Percentiles rank a stretch among this genome's conserved stretches.
These are phyloP conservation scores for Prillingera fragicola DNA, from an alignment of 1,284 basidiomycete species.

Conservation along the genomic window DNA sequence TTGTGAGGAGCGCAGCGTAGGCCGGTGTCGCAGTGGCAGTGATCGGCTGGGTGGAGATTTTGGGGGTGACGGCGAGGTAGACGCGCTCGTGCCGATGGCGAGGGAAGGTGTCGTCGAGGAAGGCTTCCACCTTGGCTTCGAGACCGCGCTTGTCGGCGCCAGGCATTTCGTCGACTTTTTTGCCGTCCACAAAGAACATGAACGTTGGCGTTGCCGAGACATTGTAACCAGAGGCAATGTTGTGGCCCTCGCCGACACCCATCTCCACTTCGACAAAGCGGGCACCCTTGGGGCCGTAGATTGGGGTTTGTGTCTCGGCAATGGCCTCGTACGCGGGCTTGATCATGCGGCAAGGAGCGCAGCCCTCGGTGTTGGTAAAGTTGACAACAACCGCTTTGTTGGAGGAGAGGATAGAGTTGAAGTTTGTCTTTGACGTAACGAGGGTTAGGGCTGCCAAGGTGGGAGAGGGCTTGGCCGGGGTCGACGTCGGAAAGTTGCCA, in stretches of 20 bases:
- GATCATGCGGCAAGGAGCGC: conserved; percentile 60
- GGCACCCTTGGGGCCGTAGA: conserved; percentile 35
- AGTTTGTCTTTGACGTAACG: conserved; percentile 56
- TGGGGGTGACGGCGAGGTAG: conserved; percentile 58
- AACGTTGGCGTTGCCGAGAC: conserved; percentile 83
- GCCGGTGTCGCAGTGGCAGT: conserved; percentile 66
- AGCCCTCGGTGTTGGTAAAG: conserved; percentile 60
- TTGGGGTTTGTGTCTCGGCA: conserved; percentile 24
- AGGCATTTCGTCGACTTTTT: conserved; percentile 70
- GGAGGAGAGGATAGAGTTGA: conserved; percentile 52
- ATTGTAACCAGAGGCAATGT: conserved; percentile 60
- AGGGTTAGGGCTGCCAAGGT: conserved; percentile 61
- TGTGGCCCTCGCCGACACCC: conserved; percentile 58
- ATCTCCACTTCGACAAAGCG: conserved; percentile 75
- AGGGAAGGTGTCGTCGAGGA: conserved; percentile 52
- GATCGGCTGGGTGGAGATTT: conserved; percentile 67
- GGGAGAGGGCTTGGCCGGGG: conserved; percentile 34
- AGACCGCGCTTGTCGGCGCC: conserved; percentile 54
- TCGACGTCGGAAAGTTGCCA: conserved; percentile 32
- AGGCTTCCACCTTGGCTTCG: conserved; percentile 32
- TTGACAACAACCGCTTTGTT: conserved; percentile 59
- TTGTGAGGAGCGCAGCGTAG: conserved; percentile 59
- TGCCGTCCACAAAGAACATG: conserved; percentile 70
- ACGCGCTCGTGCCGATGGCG: conserved; percentile 64
- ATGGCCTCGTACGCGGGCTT: conserved; percentile 58